Base-by-base conservation (phyloP, 1,284 basidiomycete genomes). In the Mrakiaceae sp. region DNA sequence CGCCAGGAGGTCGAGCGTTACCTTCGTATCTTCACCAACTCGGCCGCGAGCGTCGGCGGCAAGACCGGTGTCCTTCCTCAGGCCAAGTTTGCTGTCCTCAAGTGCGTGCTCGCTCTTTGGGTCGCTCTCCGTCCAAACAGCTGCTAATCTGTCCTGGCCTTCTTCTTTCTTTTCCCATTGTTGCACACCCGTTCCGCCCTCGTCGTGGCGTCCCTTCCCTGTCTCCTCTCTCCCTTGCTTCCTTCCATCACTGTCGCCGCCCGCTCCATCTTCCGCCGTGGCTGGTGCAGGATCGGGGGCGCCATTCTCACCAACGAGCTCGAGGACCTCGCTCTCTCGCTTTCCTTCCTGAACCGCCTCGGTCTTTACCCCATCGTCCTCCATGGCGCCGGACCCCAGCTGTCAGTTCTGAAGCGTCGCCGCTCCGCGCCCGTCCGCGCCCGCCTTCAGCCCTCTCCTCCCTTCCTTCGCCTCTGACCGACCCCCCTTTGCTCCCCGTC, bases 1-100 rank as follows among this genome's bases (percentile, higher is more conserved):
- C 91, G 94, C 73, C 88, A 91, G 70, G 93, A 97, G 77, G 93
- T 97, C 68, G 92, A 95, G 75, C 86, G 93, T 70, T 93, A 97
- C 79, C 86, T 97, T 58, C 87, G 93, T 63, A 96, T 97, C 74
- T 97, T 97, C 76, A 92, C 90, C 11, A 86, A 89, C 51, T 88
- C 89, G 10, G 84, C 86, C 16, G 86, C 87, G 40, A 68, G 72
- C 27, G 65, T 72, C 5, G 71, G 75, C 67, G 48, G 71, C 69
- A 63, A 71, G 61, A 58, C 56, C n/a, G 76, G 75, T 68, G 75
- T 77, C 60, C 69, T 78, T 5, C 77, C 77, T 27, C 76, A 78
- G 68, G 90, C 90, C 68, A 92, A 90, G 75, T 94, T 95, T 71
- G 91, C 91, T 47, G 91, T 95, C 67, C 86, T 95, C 80, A 94